A percentile compares a stretch with the other conserved stretches of the same genome.
These are phyloP conservation scores for Dissoconium aciculare DNA, from an alignment of 2,329 filamentous ascomycete species.

Conservation along the genomic window DNA sequence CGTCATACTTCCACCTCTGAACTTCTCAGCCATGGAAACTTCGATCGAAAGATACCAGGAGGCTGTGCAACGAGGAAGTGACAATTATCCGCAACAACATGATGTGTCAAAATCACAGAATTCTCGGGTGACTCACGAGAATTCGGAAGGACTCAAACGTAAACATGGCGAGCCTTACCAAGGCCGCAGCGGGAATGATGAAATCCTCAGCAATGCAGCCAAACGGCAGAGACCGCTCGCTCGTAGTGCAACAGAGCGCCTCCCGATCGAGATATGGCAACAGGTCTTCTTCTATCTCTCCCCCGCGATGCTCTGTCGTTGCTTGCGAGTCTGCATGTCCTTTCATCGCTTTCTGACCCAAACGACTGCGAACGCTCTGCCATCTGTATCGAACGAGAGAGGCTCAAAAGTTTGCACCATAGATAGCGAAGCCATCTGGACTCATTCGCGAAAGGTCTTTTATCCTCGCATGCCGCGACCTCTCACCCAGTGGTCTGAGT, in stretches of 20 bases:
- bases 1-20: not conserved
- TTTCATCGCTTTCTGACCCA: constrained; percentile 19
- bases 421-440: constrained; percentile 56
- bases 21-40: constrained; percentile 1
- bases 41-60: not conserved
- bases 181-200: too few relatives aligned
- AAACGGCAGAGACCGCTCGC: not conserved
- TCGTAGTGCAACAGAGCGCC: constrained; percentile 4
- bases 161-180: too few relatives aligned
- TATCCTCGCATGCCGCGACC: constrained; percentile 56
- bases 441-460: constrained; percentile 48
- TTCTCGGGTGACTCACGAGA: too few relatives aligned
- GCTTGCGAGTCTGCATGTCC: constrained; percentile 18
- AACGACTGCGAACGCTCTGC: constrained; percentile 7
- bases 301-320: constrained; percentile 21
- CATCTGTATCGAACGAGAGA: constrained; percentile 8
- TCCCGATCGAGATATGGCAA: constrained; percentile 20
- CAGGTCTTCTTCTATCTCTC: constrained; percentile 21
- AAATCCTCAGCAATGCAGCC: not conserved
- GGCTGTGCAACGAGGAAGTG: too few relatives aligned
- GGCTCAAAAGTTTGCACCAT: constrained; percentile 20
- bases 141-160: too few relatives aligned
- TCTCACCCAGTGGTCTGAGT: constrained; percentile 48
- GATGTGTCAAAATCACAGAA: too few relatives aligned
- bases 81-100: too few relatives aligned